Percentiles rank a stretch among this genome's conserved stretches.
These are phyloP conservation scores for Zizania latifolia DNA, from an alignment of 176 grass and related monocot genomes.

Conservation along the genomic window DNA sequence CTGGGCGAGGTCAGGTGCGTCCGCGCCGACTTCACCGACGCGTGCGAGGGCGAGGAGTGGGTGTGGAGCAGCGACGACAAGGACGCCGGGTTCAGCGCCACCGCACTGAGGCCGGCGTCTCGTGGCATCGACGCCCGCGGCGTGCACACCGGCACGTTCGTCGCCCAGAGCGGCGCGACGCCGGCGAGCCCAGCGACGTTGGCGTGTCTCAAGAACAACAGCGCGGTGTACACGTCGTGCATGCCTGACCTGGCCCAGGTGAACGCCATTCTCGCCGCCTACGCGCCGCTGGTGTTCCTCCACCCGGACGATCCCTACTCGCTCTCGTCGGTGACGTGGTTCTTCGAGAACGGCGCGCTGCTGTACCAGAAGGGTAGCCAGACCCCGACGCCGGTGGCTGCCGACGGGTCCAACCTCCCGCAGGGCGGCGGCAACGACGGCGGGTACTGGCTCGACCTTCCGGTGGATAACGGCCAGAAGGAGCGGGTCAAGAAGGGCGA, in stretches of 20 bases:
- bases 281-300: slow-evolving; percentile 66
- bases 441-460: slow-evolving; percentile 83
- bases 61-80: slow-evolving; percentile 46
- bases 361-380: slow-evolving; percentile 64
- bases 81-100: slow-evolving; percentile 46
- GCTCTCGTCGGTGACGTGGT: slow-evolving; percentile 73
- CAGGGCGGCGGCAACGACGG: slow-evolving; percentile 63
- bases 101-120: slow-evolving; percentile 30
- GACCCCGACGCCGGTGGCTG: slow-evolving; percentile 39
- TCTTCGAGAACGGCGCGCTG: slow-evolving; percentile 72
- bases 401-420: slow-evolving; percentile 74
- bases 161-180: slow-evolving; percentile 6
- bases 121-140: slow-evolving; percentile 52
- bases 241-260: slow-evolving; percentile 67
- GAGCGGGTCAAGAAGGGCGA: slow-evolving; percentile 69
- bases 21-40: slow-evolving; percentile 62
- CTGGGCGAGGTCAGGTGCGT: slow-evolving; percentile 51
- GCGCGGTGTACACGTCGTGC: slow-evolving; percentile 25
- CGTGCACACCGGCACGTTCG: slow-evolving; percentile 58
- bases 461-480: slow-evolving; percentile 24
- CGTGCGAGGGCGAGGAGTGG: slow-evolving; percentile 43
- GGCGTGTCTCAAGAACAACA: slow-evolving; percentile 68
- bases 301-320: slow-evolving; percentile 61
- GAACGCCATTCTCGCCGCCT: slow-evolving; percentile 48
- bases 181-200: slow-evolving; percentile 4